Evolutionary conservation across 257 asterid genomes (phyloP), one percentile per base, ranked within the genome.

Genomic region (Nicotiana tabacum): DNA sequence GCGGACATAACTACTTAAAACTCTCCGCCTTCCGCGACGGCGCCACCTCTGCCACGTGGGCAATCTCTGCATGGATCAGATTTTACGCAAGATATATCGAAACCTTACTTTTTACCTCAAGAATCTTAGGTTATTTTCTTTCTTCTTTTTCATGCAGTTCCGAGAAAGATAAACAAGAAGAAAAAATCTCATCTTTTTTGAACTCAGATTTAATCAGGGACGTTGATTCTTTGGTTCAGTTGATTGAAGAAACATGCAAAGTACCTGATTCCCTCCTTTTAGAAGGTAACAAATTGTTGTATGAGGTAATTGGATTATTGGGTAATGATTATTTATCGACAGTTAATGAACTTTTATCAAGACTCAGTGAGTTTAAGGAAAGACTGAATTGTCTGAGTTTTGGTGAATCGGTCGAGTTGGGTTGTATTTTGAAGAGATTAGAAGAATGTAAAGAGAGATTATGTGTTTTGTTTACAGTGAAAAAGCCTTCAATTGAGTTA

Each of bases 41-140:
- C 77, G 88, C 91, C 82, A 82, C 91, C 81, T 80, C 98, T 15
- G 78, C 82, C 58, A 85, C 93, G 30, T 89, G 91, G 91, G 87
- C 83, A 32, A 85, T 95, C 60, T 93, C 98, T 17, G 77, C 89
- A 0, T 93, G 98, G 94, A 97, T 95, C 6, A 78, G 98, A 39
- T 95, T 95, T 92, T 90, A 95, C 88, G 93, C 95, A 0, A 88
- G 97, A 15, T 93, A 90, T 68, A 65, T 95, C 1, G 98, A 95
- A 82, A 89, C 92, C 43, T 68, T 92, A 0, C 94, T 94, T 9
- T 86, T 85, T 5, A 81, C 90, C 2, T 92, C 95, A 0, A 84
- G 98, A 56, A 78, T 85, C 46, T 61, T 93, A 82, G 98, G 98
- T 15, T 92, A 87, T 48, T 91, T 90, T 35, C 60, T 91, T 13